Evolutionary conservation across 2,329 filamentous ascomycete species (phyloP).

Genomic region (Waltergamsia citrina): DNA sequence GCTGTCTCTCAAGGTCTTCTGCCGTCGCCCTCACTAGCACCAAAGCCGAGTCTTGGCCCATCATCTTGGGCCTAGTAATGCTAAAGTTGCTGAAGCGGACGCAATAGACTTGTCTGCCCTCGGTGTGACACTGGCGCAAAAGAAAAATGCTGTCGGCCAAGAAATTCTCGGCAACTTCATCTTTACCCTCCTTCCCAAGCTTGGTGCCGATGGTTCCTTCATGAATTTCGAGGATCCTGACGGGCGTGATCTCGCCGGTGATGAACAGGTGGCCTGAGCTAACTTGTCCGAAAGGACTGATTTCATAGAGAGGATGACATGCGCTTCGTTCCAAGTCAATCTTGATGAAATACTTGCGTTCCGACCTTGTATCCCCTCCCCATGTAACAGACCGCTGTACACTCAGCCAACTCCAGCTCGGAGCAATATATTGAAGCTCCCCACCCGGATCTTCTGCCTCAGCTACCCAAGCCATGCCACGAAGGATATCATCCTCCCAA

Average conservation of each 20-base stretch:
- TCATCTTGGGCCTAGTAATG: not conserved
- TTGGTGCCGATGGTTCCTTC: not conserved
- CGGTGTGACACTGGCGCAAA: slow-evolving; percentile 4
- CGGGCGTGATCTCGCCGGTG: slow-evolving; percentile 7
- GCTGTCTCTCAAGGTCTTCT: slow-evolving; percentile 6
- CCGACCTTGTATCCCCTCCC: slow-evolving; percentile 7
- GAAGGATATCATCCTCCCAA: slow-evolving; percentile 12
- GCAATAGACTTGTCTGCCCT: slow-evolving; percentile 6
- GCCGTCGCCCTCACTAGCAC: slow-evolving; percentile 7
- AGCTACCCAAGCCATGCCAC: slow-evolving; percentile 10
- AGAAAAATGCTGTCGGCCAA: slow-evolving; percentile 8
- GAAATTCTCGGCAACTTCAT: not conserved
- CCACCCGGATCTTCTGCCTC: slow-evolving; percentile 6
- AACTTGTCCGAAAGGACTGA: slow-evolving; percentile 11
- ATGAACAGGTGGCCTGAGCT: slow-evolving; percentile 10
- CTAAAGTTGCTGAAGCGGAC: slow-evolving; percentile 7
- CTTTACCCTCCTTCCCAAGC: not conserved
- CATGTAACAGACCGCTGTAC: slow-evolving; percentile 12
- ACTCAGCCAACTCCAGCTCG: slow-evolving; percentile 16
- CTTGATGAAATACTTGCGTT: slow-evolving; percentile 6
- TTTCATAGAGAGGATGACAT: slow-evolving; percentile 4
- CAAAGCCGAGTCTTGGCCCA: slow-evolving; percentile 9
- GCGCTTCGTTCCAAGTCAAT: slow-evolving; percentile 7
- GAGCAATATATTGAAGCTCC: slow-evolving; percentile 7
- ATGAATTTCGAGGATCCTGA: slow-evolving; percentile 4